Conservation (phyloP, 1,139 yeast species). For the Torulaspora pretoriensis region DNA sequence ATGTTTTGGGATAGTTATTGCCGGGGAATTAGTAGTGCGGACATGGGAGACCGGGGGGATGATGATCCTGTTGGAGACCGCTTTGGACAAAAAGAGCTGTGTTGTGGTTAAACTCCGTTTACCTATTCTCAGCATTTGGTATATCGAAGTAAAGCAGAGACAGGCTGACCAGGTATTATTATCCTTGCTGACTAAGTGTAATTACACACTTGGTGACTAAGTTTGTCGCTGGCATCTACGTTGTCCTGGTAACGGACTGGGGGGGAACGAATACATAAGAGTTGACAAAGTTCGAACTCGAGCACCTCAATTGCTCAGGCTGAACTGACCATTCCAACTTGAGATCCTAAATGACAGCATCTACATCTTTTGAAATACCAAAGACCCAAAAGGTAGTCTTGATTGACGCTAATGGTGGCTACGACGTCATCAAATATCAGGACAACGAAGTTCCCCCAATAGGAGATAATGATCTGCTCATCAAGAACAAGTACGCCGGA, state of each 20-base stretch:
- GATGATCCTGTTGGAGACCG: slow-evolving; percentile 22
- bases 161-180: no score
- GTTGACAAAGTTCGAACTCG: no score
- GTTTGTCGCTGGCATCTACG: background rate
- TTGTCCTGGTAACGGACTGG: background rate
- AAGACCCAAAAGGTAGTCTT: slow-evolving; percentile 54
- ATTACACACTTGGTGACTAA: background rate
- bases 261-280: background rate
- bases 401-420: slow-evolving; percentile 52
- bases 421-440: slow-evolving; percentile 49
- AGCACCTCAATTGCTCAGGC: background rate
- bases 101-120: slow-evolving; percentile 9
- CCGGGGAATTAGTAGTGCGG: slow-evolving; percentile 2
- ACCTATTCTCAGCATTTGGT: slow-evolving; percentile 2
- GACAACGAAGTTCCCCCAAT: slow-evolving; percentile 59
- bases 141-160: background rate
- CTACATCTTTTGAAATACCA: slow-evolving; percentile 40
- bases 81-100: slow-evolving; percentile 12
- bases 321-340: background rate
- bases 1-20: slow-evolving; percentile 13
- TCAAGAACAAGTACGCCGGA: slow-evolving; percentile 73
- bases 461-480: slow-evolving; percentile 51
- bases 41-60: slow-evolving; percentile 25
- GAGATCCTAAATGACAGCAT: no score
- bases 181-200: background rate